These are phyloP conservation scores for Acorus calamus DNA, from an alignment of 106 monocot species.

Conservation along the genomic window DNA sequence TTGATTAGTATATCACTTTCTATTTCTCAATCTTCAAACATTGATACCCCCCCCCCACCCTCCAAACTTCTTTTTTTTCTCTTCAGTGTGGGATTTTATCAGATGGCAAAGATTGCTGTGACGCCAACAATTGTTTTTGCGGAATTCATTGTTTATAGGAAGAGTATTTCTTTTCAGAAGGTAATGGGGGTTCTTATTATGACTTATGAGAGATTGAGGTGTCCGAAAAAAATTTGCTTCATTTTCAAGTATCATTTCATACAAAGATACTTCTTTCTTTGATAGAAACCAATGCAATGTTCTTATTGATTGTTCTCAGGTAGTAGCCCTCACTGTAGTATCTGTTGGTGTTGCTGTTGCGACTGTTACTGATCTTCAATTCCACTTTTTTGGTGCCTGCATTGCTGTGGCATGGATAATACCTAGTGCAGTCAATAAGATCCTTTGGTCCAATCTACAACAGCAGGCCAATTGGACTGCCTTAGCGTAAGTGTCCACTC, in stretches of 20 bases:
- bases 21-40: too few species aligned
- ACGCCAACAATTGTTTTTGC: constrained; percentile 63
- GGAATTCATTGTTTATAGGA: constrained; percentile 40
- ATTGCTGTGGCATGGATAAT: constrained; percentile 62
- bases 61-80: too few species aligned
- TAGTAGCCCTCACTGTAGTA: constrained; percentile 38
- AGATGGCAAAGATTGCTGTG: constrained; percentile 77
- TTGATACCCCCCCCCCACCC: too few species aligned
- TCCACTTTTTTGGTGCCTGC: constrained; percentile 56
- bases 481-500: constrained; percentile 38
- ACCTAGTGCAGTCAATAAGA: constrained; percentile 73
- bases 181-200: constrained; percentile 9
- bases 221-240: neutral
- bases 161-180: constrained; percentile 48
- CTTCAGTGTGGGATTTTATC: constrained; percentile 68
- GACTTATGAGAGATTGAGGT: neutral
- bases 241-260: too few species aligned
- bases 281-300: too few species aligned
- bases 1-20: neutral
- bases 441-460: constrained; percentile 64
- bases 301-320: constrained; percentile 17
- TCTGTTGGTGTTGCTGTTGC: constrained; percentile 64
- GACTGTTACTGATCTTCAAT: constrained; percentile 61
- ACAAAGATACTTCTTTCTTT: too few species aligned
- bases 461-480: constrained; percentile 68